phyloP scores from a whole-genome alignment of 2,329 filamentous ascomycete genomes.

The Aureobasidium sp. region DNA sequence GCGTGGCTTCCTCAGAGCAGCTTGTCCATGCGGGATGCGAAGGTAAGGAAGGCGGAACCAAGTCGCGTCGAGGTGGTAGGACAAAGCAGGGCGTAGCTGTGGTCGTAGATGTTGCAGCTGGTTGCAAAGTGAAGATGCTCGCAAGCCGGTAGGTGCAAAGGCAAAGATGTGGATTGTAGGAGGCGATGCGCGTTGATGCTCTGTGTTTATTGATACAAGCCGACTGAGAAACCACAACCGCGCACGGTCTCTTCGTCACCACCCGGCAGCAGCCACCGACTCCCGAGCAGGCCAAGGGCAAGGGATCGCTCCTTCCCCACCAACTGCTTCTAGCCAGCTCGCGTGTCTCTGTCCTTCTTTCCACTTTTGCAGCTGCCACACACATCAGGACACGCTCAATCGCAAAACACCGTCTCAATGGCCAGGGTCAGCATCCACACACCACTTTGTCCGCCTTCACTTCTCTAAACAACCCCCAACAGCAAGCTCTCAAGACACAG shows the following conservation, averaged over 20 bases:
- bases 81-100: neutral
- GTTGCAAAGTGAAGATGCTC: neutral
- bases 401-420: neutral
- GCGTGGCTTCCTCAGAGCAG: neutral
- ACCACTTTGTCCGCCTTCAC: neutral
- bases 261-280: neutral
- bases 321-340: neutral
- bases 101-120: neutral
- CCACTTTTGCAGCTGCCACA: neutral
- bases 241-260: neutral
- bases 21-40: conserved; percentile 6
- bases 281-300: neutral
- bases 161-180: neutral
- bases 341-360: neutral
- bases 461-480: neutral
- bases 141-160: neutral
- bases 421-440: neutral
- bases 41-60: neutral
- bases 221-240: neutral
- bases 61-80: neutral
- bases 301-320: neutral
- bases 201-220: conserved; percentile 9
- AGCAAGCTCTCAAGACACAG: conserved; percentile 49
- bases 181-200: neutral
- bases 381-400: neutral